Percentiles rank a stretch among this genome's conserved stretches.
Conservation (phyloP, 2,329 filamentous ascomycete species). For the Fusarium humuli region DNA sequence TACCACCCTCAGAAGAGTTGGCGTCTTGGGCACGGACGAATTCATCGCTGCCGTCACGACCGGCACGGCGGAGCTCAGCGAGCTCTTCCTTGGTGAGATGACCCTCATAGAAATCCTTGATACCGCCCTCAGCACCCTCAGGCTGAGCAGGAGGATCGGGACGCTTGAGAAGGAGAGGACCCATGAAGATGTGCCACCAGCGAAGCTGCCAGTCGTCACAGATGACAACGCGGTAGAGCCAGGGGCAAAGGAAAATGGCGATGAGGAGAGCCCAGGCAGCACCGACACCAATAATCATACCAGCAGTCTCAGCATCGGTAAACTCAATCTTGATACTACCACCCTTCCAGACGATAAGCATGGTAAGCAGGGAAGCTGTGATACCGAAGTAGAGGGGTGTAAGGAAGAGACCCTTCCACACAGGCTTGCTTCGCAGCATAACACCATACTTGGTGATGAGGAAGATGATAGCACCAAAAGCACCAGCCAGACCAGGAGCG, state of each 20-base stretch:
- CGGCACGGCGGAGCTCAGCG: slow-evolving; percentile 53
- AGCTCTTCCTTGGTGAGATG: slow-evolving; percentile 66
- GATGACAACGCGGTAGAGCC: slow-evolving; percentile 68
- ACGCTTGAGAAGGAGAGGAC: slow-evolving; percentile 64
- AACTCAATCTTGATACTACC: slow-evolving; percentile 56
- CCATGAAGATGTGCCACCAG: slow-evolving; percentile 64
- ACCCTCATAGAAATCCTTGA: slow-evolving; percentile 68
- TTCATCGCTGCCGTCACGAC: slow-evolving; percentile 37
- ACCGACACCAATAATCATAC: slow-evolving; percentile 66
- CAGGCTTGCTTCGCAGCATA: slow-evolving; percentile 66
- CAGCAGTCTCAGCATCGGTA: slow-evolving; percentile 58
- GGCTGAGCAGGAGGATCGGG: slow-evolving; percentile 66
- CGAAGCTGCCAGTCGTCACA: slow-evolving; percentile 71
- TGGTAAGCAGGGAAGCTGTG: slow-evolving; percentile 65
- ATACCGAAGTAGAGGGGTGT: slow-evolving; percentile 69
- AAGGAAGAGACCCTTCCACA: slow-evolving; percentile 63
- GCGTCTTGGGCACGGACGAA: slow-evolving; percentile 40
- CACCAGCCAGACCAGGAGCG: slow-evolving; percentile 66
- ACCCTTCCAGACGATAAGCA: slow-evolving; percentile 72
- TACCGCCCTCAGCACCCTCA: slow-evolving; percentile 69
- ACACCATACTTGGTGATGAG: slow-evolving; percentile 68
- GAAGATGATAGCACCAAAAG: slow-evolving; percentile 68
- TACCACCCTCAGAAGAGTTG: slow-evolving; percentile 5
- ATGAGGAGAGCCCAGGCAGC: slow-evolving; percentile 62
- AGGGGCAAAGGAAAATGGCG: slow-evolving; percentile 67